Evolutionary conservation across 257 asterid genomes (phyloP).

Genomic region (Jacaranda mimosifolia): DNA sequence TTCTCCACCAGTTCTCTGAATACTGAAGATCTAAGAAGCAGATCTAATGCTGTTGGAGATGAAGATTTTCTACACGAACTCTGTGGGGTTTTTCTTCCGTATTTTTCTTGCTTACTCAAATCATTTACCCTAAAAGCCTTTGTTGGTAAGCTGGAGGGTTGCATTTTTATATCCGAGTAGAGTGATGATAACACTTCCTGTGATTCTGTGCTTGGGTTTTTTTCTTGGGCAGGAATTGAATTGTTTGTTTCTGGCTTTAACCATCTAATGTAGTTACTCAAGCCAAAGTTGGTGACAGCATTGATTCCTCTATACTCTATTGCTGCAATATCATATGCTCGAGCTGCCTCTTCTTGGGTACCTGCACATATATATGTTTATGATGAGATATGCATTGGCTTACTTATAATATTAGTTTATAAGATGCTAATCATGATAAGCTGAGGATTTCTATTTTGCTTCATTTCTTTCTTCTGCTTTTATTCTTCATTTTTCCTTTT

Average conservation of each 20-base stretch:
- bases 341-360: slow-evolving; percentile 70
- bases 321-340: slow-evolving; percentile 62
- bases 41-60: slow-evolving; percentile 4
- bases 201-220: slow-evolving; percentile 21
- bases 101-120: not conserved
- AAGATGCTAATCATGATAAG: slow-evolving; percentile 1
- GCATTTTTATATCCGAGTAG: not conserved
- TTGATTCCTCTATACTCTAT: slow-evolving; percentile 62
- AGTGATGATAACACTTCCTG: not conserved
- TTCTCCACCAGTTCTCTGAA: slow-evolving; percentile 1
- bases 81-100: not conserved
- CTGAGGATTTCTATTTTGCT: not conserved
- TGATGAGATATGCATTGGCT: slow-evolving; percentile 10
- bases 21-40: slow-evolving; percentile 1
- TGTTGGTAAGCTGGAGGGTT: slow-evolving; percentile 39
- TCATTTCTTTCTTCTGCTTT: not conserved
- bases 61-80: not conserved
- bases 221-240: slow-evolving; percentile 34
- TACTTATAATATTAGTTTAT: not conserved
- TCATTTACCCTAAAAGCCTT: not conserved
- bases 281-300: slow-evolving; percentile 60
- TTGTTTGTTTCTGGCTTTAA: slow-evolving; percentile 47
- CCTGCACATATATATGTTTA: slow-evolving; percentile 43
- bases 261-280: slow-evolving; percentile 57
- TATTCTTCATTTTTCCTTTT: not conserved